Conservation (phyloP, 139 green algal species). For the Yamagishiella unicocca region DNA sequence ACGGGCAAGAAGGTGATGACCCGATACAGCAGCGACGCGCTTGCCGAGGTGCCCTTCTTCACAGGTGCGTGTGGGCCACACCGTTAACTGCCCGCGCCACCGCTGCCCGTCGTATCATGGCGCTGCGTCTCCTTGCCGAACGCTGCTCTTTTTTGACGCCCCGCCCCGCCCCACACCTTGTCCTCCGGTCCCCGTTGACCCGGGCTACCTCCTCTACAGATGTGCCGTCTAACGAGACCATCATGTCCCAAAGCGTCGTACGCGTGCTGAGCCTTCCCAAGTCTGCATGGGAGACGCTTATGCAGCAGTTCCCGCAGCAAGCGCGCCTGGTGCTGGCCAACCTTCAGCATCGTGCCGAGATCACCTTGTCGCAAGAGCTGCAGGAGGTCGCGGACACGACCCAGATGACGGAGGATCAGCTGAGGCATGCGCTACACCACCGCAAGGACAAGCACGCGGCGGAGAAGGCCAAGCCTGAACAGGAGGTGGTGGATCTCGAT, state of each 20-base stretch:
- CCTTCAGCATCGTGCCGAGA: conserved; percentile 45
- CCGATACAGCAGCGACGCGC: conserved; percentile 21
- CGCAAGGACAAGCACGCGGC: background rate
- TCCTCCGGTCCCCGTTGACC: too few species aligned
- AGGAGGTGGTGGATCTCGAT: background rate
- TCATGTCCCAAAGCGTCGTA: conserved; percentile 33
- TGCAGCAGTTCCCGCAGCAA: conserved; percentile 64
- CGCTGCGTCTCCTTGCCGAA: background rate
- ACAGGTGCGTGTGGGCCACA: conserved; percentile 59
- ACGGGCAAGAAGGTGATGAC: conserved; percentile 15
- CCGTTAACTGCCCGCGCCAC: background rate
- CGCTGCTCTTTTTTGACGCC: too few species aligned
- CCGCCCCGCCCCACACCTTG: too few species aligned
- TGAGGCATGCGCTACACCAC: background rate
- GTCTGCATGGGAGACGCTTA: conserved; percentile 57
- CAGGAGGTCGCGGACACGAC: background rate
- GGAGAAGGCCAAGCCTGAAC: background rate
- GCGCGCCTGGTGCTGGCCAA: conserved; percentile 71
- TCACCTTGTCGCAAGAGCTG: background rate
- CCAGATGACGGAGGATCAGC: background rate
- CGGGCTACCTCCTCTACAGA: background rate
- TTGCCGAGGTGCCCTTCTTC: conserved; percentile 74
- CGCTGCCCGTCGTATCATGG: background rate
- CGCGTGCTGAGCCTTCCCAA: conserved; percentile 70
- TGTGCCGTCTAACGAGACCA: conserved; percentile 34